phyloP scores from a whole-genome alignment of 495 filamentous ascomycete species.

The Penicillium tannophilum region DNA sequence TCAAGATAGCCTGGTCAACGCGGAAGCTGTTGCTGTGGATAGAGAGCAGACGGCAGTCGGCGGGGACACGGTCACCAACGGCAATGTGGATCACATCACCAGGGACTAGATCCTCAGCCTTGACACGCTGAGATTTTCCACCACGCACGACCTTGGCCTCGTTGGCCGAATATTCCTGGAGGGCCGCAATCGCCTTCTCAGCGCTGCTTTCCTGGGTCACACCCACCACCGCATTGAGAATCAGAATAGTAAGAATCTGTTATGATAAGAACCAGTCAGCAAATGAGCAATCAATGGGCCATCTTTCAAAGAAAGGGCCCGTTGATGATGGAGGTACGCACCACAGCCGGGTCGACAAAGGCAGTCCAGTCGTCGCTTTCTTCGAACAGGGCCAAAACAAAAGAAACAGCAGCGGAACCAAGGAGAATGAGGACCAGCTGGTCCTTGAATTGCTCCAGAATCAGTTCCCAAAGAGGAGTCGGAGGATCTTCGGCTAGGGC shows the following conservation, averaged over 20 bases:
- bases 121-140: slow-evolving; percentile 74
- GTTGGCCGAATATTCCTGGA: slow-evolving; percentile 99
- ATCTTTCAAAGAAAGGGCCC: background rate
- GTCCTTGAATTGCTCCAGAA: slow-evolving; percentile 99
- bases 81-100: slow-evolving; percentile 89
- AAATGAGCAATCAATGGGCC: background rate
- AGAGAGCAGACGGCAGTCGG: slow-evolving; percentile 86
- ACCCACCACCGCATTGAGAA: slow-evolving; percentile 95
- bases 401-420: slow-evolving; percentile 91
- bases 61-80: slow-evolving; percentile 94
- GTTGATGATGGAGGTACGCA: slow-evolving; percentile 45
- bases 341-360: slow-evolving; percentile 97
- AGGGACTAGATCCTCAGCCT: slow-evolving; percentile 94
- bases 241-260: slow-evolving; percentile 93
- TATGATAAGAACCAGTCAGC: slow-evolving; percentile 13
- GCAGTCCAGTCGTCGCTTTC: slow-evolving; percentile 92
- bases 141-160: slow-evolving; percentile 89
- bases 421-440: slow-evolving; percentile 96
- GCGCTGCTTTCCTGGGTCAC: slow-evolving; percentile 98
- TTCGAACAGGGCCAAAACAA: slow-evolving; percentile 91
- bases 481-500: slow-evolving; percentile 94
- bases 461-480: slow-evolving; percentile 94
- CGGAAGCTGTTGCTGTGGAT: slow-evolving; percentile 97
- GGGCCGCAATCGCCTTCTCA: slow-evolving; percentile 96
- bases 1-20: slow-evolving; percentile 96